Percentiles rank a stretch among this genome's conserved stretches.
These are phyloP conservation scores for Grosmannia clavigera DNA, from an alignment of 2,329 filamentous ascomycete species.

Conservation along the genomic window DNA sequence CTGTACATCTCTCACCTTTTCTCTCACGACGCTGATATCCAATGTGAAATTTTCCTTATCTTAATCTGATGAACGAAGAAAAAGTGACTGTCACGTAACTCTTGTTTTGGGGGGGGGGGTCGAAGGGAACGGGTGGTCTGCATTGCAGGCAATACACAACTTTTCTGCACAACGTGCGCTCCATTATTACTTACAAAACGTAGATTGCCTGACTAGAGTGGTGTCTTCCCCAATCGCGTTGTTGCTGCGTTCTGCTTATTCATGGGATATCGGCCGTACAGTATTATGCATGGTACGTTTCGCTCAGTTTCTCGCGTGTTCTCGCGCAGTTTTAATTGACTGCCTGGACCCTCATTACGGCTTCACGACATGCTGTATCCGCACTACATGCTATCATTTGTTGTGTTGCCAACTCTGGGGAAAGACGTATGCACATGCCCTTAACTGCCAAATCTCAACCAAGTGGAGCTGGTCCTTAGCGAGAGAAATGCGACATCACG, in stretches of 20 bases:
- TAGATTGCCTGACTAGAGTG: neutral
- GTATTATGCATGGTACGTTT: no score
- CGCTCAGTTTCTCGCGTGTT: no score
- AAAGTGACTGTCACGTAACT: neutral
- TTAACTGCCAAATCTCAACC: no score
- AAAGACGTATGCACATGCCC: no score
- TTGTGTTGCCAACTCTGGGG: no score
- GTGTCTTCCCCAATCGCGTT: neutral
- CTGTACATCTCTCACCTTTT: slow-evolving; percentile 3
- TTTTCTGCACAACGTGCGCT: neutral
- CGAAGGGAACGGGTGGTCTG: neutral
- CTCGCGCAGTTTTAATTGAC: no score
- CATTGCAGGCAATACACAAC: neutral
- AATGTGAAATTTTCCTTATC: slow-evolving; percentile 1
- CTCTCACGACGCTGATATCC: slow-evolving; percentile 5
- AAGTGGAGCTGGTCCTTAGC: no score
- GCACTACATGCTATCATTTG: no score
- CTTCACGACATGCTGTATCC: no score
- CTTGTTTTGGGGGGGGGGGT: neutral
- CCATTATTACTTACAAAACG: neutral
- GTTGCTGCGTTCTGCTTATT: neutral
- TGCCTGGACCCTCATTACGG: no score
- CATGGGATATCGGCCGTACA: neutral
- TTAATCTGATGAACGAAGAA: neutral
- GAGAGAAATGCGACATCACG: no score